Base-by-base conservation (phyloP, 106 monocot genomes). In the Dioscorea alata region DNA sequence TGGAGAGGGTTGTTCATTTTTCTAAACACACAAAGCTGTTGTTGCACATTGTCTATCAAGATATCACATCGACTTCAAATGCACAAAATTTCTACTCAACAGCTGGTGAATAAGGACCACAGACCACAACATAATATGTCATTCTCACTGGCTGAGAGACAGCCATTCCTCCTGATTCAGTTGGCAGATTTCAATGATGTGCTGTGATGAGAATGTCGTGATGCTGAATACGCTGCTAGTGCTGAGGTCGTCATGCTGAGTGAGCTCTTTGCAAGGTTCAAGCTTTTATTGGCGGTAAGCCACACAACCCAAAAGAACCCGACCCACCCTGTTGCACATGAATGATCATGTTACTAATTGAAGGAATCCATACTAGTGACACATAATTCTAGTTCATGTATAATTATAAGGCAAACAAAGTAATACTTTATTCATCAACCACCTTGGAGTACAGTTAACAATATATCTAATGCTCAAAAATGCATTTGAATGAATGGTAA, bases 221-320 rank as follows among this genome's bases (percentile, higher is more conserved):
- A 0, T 57, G 73, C 21, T 28, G 83, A 83, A 66, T 83, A 83
- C 24, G 76, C 57, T 15, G 83, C 72, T 53, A 88, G 50, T 49
- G 84, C 75, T 9, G 86, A 88, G 28, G 73, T 71, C 14, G 82
- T 78, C 61, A 82, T 71, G 58, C 49, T 64, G 33, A 96, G 50
- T 0, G 82, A 84, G 57, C 79, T 75, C 71, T 78, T 91, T 0
- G 82, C 80, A 0, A 96, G 78, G 31, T 80, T 67, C 75, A 88
- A 12, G 63, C 86, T 80, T 71, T 89, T 88, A 77, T 74, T 88
- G 5, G 71, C 84, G 57, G 73, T 59, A 31, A 82, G 16, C 86
- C 86, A 91, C 12, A 80, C 24, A 35, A 82, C 48, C 68, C 74
- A 88, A 57, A 91, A 78, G 71, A 96, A 91, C 57, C 91, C 95